Evolutionary conservation across 176 grass and related monocot genomes (phyloP), one percentile per base, ranked within the genome.

Genomic region (Pharus latifolius): DNA sequence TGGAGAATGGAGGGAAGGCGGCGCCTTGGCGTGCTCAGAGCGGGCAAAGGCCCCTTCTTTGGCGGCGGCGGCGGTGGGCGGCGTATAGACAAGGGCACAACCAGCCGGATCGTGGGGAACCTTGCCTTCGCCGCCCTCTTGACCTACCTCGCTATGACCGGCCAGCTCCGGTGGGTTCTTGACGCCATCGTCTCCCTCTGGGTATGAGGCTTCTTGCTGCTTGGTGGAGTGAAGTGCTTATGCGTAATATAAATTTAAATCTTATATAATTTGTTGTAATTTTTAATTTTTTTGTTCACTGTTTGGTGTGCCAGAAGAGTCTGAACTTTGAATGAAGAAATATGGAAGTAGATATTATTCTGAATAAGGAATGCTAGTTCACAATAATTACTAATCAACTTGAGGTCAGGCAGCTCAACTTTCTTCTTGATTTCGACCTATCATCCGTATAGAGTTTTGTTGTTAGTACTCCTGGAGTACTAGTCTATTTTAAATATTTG

Each of bases 141-240:
- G 55, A 87, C 83, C 29, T 97, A 80, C 82, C 86, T 97, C 28
- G 91, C 83, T 29, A 73, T 87, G 56, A 97, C 86, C 24, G 93
- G 93, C 42, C 86, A 97, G 73, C 75, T 97, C 51, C 77, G 86
- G 42, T 97, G 93, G 93, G 76, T 97, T 35, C 72, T 97, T 42
- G 89, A 92, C 74, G 78, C 93, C 80, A 90, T 97, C 76, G 60
- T 97, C 73, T 97, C 93, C 43, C 85, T 97, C 60, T 97, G 88
- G 89, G 93, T 97, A 92, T 41, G 80, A 84, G 22, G 10, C 45
- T 64, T 69, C 74, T 63, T 66, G 7, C 41, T 58, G 12, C 73
- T 22, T 18, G 19, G 3, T 67, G 17, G 30, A n/a, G n/a, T n/a
- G n/a, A n/a, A n/a, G n/a, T n/a, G n/a, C n/a, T n/a, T n/a, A n/a